phyloP scores from a whole-genome alignment of 805 yeast species.

The Yarrowia osloensis region DNA sequence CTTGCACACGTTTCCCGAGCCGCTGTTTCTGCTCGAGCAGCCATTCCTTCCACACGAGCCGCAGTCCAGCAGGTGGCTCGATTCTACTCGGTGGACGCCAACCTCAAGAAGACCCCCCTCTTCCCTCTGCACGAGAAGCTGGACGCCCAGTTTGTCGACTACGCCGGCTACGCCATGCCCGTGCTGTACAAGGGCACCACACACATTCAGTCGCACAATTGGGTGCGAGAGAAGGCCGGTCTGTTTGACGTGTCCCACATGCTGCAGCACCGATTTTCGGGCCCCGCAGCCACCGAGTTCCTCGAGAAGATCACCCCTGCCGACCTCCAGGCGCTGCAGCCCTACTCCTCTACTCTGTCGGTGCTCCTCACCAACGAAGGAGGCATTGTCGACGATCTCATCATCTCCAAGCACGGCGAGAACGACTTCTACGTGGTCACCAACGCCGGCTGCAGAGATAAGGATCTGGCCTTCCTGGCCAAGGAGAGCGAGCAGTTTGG shows the following conservation, averaged over 20 bases:
- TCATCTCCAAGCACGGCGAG: conserved; percentile 78
- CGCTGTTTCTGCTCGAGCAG: background rate
- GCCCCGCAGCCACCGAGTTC: conserved; percentile 65
- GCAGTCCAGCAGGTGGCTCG: background rate
- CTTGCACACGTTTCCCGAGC: conserved; percentile 3
- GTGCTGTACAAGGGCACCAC: conserved; percentile 80
- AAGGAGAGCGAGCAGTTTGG: conserved; percentile 50
- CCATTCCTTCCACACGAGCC: background rate
- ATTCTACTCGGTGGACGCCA: conserved; percentile 15
- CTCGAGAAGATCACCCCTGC: conserved; percentile 86
- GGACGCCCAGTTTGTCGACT: conserved; percentile 92
- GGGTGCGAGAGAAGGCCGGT: conserved; percentile 89
- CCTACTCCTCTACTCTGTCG: conserved; percentile 69
- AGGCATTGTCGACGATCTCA: conserved; percentile 89
- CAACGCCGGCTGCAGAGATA: conserved; percentile 90
- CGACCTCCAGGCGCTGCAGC: conserved; percentile 61
- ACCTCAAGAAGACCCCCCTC: conserved; percentile 64
- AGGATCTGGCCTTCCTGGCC: conserved; percentile 68
- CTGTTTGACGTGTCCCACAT: conserved; percentile 96
- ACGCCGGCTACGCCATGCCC: conserved; percentile 97
- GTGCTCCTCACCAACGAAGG: conserved; percentile 75
- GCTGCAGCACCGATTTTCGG: conserved; percentile 84
- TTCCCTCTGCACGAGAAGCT: conserved; percentile 73
- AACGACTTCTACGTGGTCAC: conserved; percentile 83
- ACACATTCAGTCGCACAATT: conserved; percentile 89